These are phyloP conservation scores for Mycogone perniciosa DNA, from an alignment of 2,329 filamentous ascomycete genomes.

Conservation along the genomic window DNA sequence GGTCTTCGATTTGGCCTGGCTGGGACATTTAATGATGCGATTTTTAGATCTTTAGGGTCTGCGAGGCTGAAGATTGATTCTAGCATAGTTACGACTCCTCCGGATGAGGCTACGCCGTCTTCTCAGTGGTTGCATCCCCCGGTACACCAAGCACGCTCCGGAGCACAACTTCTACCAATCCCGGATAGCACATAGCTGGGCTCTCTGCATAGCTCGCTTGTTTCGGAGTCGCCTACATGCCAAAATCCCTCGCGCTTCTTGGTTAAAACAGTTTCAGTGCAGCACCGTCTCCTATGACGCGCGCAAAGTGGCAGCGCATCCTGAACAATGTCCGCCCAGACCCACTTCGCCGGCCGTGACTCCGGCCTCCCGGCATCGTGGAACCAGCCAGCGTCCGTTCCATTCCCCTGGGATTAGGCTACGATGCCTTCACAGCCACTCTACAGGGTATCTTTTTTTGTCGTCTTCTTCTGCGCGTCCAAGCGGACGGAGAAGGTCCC, in stretches of 20 bases:
- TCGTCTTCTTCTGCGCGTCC: not conserved
- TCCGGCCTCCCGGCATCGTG: slow-evolving; percentile 4
- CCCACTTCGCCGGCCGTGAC: slow-evolving; percentile 10
- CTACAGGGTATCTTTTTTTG: slow-evolving; percentile 5
- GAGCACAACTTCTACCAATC: not conserved
- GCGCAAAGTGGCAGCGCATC: not conserved
- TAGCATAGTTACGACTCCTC: not conserved
- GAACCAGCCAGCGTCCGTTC: slow-evolving; percentile 9
- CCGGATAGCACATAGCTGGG: not conserved
- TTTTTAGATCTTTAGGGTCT: not conserved
- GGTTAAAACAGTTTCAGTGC: too few species aligned
- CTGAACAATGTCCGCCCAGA: slow-evolving; percentile 7
- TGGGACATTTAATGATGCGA: not conserved
- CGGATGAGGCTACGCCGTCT: too few species aligned
- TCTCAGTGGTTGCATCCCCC: too few species aligned
- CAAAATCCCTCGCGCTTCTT: too few species aligned
- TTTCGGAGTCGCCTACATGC: not conserved
- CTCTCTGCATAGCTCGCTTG: not conserved
- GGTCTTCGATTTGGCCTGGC: not conserved
- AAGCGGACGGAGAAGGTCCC: not conserved
- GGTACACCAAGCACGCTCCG: too few species aligned
- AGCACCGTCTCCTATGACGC: too few species aligned
- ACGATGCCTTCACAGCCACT: slow-evolving; percentile 11
- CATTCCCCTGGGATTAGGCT: slow-evolving; percentile 11
- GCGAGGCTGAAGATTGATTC: not conserved